Percentiles rank a stretch among this genome's conserved stretches.
These are phyloP conservation scores for Pelargonium australe DNA, from an alignment of 441 rosid species.

Conservation along the genomic window DNA sequence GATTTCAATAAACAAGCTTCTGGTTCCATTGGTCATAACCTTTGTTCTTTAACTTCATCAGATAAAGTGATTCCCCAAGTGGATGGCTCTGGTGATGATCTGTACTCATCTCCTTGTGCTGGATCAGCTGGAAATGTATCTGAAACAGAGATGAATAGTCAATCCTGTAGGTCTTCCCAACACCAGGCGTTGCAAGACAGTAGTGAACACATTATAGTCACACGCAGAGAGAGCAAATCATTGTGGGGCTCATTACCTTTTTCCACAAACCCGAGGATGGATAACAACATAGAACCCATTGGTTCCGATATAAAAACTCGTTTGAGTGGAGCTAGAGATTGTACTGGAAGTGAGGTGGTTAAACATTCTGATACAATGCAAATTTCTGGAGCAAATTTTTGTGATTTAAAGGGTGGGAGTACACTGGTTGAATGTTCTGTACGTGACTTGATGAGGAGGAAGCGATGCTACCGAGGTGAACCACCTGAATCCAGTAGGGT, in stretches of 20 bases:
- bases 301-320: constrained; percentile 22
- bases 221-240: constrained; percentile 35
- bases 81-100: constrained; percentile 47
- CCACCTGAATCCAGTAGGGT: constrained; percentile 34
- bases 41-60: constrained; percentile 29
- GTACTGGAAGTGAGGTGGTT: constrained; percentile 27
- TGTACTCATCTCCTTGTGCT: constrained; percentile 27
- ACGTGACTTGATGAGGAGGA: constrained; percentile 89
- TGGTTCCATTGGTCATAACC: constrained; percentile 24
- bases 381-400: constrained; percentile 28
- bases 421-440: constrained; percentile 49
- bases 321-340: constrained; percentile 30
- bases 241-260: constrained; percentile 76
- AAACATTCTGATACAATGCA: constrained; percentile 25
- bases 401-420: constrained; percentile 29
- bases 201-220: constrained; percentile 26
- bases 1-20: constrained; percentile 37
- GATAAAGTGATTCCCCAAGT: constrained; percentile 36
- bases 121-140: constrained; percentile 37
- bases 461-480: constrained; percentile 44
- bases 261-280: constrained; percentile 29
- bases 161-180: constrained; percentile 27
- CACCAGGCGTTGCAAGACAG: constrained; percentile 26
- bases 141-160: constrained; percentile 35
- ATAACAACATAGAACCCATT: constrained; percentile 28